These are phyloP conservation scores for Pleoardoris graminearum DNA, from an alignment of 2,329 filamentous ascomycete genomes.

Conservation along the genomic window DNA sequence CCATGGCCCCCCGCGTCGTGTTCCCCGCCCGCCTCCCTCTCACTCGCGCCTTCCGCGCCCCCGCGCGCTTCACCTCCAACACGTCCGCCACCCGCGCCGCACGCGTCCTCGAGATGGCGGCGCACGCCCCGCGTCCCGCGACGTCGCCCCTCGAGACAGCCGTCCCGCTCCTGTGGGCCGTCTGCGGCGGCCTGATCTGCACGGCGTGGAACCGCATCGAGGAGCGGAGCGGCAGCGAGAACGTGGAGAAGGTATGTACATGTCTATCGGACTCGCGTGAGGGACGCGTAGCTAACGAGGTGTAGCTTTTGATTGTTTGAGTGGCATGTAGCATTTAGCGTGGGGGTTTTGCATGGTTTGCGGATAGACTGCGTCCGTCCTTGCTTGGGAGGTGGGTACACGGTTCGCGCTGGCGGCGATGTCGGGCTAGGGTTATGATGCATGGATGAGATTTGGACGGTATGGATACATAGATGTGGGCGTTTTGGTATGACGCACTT, in stretches of 20 bases:
- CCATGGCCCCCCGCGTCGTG: conserved; percentile 20
- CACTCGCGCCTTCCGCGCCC: conserved; percentile 22
- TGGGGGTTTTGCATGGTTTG: background rate
- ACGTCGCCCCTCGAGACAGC: conserved; percentile 35
- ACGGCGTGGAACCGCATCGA: conserved; percentile 37
- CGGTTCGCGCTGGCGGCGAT: no score
- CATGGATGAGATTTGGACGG: background rate
- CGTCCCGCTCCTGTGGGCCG: conserved; percentile 38
- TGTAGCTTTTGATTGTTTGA: conserved; percentile 16
- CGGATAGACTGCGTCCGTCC: background rate
- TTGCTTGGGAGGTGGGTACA: no score
- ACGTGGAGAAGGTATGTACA: conserved; percentile 34
- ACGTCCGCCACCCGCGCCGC: conserved; percentile 25
- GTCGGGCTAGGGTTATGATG: background rate
- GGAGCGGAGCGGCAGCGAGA: conserved; percentile 25
- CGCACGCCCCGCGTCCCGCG: conserved; percentile 37
- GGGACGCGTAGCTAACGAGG: background rate
- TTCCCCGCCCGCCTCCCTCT: conserved; percentile 28
- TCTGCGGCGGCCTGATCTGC: conserved; percentile 32
- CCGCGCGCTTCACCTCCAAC: conserved; percentile 38
- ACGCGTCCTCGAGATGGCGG: conserved; percentile 36
- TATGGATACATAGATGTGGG: background rate
- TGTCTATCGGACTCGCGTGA: background rate
- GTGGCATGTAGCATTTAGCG: background rate
- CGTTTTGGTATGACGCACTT: background rate